These are phyloP conservation scores for Fusarium irregulare DNA, from an alignment of 2,329 filamentous ascomycete species.

Conservation along the genomic window DNA sequence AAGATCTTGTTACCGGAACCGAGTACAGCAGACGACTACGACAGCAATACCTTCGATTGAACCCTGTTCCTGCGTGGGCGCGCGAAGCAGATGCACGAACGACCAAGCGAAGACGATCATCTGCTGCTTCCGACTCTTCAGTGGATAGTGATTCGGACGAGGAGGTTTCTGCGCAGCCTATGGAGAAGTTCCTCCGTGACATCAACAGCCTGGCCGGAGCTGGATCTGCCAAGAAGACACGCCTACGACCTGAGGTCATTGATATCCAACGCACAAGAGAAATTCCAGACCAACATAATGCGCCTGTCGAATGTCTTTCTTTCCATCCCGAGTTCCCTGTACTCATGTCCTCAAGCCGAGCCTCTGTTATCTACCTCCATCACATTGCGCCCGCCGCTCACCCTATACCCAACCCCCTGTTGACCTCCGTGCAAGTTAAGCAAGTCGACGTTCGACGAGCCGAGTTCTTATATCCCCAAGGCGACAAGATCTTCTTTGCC, in stretches of 20 bases:
- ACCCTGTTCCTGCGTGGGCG: constrained; percentile 72
- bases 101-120: constrained; percentile 64
- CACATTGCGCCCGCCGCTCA: constrained; percentile 82
- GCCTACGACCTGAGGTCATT: constrained; percentile 85
- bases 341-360: constrained; percentile 87
- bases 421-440: constrained; percentile 89
- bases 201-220: constrained; percentile 72
- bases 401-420: constrained; percentile 84
- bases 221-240: constrained; percentile 69
- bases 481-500: constrained; percentile 86
- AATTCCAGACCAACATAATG: constrained; percentile 81
- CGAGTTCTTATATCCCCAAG: constrained; percentile 78
- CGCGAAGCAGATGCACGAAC: constrained; percentile 62
- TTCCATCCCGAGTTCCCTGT: constrained; percentile 93
- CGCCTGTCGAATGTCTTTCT: constrained; percentile 82
- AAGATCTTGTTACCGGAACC: constrained; percentile 86
- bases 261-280: constrained; percentile 92
- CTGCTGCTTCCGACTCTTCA: constrained; percentile 61
- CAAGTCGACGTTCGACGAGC: constrained; percentile 86
- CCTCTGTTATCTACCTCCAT: constrained; percentile 87
- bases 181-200: constrained; percentile 83
- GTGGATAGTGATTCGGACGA: constrained; percentile 69
- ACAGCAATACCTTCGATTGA: constrained; percentile 75
- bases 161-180: constrained; percentile 75
- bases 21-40: constrained; percentile 87